Evolutionary conservation across 1,139 yeast genomes (phyloP).

Genomic region (Saccharomyces hybrid): DNA sequence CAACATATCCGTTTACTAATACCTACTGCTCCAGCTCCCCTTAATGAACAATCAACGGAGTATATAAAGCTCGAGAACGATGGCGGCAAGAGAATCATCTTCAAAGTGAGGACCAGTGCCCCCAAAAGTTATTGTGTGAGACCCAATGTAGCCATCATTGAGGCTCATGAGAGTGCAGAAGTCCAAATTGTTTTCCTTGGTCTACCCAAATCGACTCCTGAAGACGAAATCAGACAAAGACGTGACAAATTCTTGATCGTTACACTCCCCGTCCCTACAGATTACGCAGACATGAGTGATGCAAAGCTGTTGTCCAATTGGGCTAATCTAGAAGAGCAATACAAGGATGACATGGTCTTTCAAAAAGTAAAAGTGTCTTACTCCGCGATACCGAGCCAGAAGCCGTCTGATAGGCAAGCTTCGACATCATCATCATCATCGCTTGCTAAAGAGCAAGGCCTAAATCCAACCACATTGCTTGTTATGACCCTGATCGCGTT

Average conservation of each 20-base stretch:
- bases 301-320: slow-evolving; percentile 47
- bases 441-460: slow-evolving; percentile 8
- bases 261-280: slow-evolving; percentile 45
- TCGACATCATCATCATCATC: not conserved
- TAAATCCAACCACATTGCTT: slow-evolving; percentile 41
- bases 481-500: slow-evolving; percentile 48
- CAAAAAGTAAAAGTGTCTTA: slow-evolving; percentile 74
- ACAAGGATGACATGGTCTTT: slow-evolving; percentile 50
- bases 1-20: not conserved
- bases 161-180: slow-evolving; percentile 64
- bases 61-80: slow-evolving; percentile 60
- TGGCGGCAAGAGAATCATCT: slow-evolving; percentile 54
- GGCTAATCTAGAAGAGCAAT: slow-evolving; percentile 57
- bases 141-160: slow-evolving; percentile 78
- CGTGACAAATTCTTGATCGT: slow-evolving; percentile 87
- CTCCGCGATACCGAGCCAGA: slow-evolving; percentile 24
- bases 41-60: slow-evolving; percentile 62
- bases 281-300: slow-evolving; percentile 34
- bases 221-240: slow-evolving; percentile 50
- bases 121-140: slow-evolving; percentile 92
- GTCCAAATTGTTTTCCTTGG: slow-evolving; percentile 83
- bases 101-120: slow-evolving; percentile 95
- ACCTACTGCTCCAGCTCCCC: slow-evolving; percentile 40
- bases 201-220: slow-evolving; percentile 60
- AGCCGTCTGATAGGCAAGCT: not conserved